Conservation (phyloP, 176 grass and related monocot genomes). For the Avena atlantica region DNA sequence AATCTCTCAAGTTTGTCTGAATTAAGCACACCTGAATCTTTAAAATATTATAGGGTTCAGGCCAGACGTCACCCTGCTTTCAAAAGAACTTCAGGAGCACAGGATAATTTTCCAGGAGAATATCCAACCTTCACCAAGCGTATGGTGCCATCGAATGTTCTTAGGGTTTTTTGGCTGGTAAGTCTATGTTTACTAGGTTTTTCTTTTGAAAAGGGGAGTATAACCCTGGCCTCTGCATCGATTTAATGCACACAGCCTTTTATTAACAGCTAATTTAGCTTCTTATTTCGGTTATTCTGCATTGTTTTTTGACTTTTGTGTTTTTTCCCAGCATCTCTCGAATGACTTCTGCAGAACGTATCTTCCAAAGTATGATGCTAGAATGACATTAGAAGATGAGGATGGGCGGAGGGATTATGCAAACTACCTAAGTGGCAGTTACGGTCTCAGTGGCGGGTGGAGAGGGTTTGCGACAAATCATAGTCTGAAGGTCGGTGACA, state of each 20-base stretch:
- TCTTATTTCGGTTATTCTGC: background rate
- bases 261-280: background rate
- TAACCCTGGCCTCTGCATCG: too few species aligned
- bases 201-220: background rate
- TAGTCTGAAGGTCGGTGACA: constrained; percentile 44
- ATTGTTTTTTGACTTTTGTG: background rate
- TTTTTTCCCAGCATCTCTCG: constrained; percentile 30
- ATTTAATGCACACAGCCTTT: too few species aligned
- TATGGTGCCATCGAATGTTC: constrained; percentile 51
- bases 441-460: constrained; percentile 58
- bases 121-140: constrained; percentile 39
- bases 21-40: background rate
- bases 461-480: constrained; percentile 46
- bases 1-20: background rate
- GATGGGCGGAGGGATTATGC: constrained; percentile 22
- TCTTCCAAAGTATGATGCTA: constrained; percentile 40
- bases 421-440: constrained; percentile 18
- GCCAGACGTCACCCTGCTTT: background rate
- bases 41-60: background rate
- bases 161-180: constrained; percentile 50
- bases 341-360: constrained; percentile 40
- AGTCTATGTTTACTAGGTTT: background rate
- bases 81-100: constrained; percentile 17
- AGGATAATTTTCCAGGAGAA: constrained; percentile 36
- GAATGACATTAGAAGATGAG: constrained; percentile 50